Evolutionary conservation across 2,329 filamentous ascomycete genomes (phyloP).

Genomic region (Nemania serpens): DNA sequence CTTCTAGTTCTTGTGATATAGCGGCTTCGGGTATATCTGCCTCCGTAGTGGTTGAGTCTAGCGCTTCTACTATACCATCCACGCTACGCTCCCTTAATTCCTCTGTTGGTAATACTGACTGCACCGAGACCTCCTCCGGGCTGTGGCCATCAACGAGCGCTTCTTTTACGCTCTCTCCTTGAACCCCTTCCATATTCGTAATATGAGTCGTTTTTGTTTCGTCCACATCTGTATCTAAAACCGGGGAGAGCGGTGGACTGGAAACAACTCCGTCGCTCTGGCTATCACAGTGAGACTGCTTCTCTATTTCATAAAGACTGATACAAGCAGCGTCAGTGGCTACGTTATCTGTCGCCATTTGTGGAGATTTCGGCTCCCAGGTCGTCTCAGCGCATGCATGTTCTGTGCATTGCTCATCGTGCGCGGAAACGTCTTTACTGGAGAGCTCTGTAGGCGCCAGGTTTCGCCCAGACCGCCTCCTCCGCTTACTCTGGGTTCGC

Average conservation of each 20-base stretch:
- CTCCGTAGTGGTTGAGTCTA: neutral
- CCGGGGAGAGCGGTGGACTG: neutral
- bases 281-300: neutral
- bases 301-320: neutral
- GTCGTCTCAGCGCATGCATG: neutral
- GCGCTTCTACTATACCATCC: neutral
- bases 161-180: neutral
- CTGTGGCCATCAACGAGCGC: neutral
- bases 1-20: neutral
- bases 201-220: neutral
- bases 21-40: neutral
- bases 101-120: neutral
- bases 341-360: neutral
- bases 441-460: slow-evolving; percentile 28
- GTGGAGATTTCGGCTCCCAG: neutral
- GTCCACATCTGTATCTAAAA: neutral
- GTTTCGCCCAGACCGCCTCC: slow-evolving; percentile 23
- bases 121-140: neutral
- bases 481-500: slow-evolving; percentile 10
- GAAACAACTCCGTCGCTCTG: neutral
- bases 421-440: slow-evolving; percentile 14
- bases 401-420: slow-evolving; percentile 6
- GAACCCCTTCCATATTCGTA: neutral
- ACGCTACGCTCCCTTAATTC: neutral
- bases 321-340: neutral